Conservation (phyloP, 768 basidiomycete genomes). For the Suillus americanus region DNA sequence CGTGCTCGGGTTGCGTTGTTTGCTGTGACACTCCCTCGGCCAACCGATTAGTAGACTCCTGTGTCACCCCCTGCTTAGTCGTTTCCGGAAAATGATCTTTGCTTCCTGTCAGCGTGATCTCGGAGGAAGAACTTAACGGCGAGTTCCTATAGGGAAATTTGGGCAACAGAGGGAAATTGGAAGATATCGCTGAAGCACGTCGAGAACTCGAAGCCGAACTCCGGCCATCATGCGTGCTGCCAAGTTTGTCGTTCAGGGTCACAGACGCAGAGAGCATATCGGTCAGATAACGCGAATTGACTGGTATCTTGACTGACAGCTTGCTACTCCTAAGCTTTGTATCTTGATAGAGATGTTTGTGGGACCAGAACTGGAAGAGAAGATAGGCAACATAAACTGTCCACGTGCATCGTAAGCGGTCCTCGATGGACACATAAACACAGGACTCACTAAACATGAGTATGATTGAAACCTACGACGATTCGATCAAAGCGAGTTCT, state of each 20-base stretch:
- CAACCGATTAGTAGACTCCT: constrained; percentile 24
- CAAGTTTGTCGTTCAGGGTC: constrained; percentile 21
- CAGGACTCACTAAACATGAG: constrained; percentile 47
- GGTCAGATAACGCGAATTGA: constrained; percentile 27
- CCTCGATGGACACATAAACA: neutral
- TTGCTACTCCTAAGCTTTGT: constrained; percentile 44
- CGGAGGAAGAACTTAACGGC: constrained; percentile 25
- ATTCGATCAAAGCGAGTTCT: constrained; percentile 3
- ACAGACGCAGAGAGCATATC: constrained; percentile 16
- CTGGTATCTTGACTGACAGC: constrained; percentile 33
- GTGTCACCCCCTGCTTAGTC: constrained; percentile 11
- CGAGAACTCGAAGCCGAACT: constrained; percentile 19
- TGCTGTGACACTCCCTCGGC: constrained; percentile 14
- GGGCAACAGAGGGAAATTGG: constrained; percentile 13
- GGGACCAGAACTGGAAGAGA: constrained; percentile 58
- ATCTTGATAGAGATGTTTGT: constrained; percentile 51
- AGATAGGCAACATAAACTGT: constrained; percentile 52
- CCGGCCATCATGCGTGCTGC: constrained; percentile 18
- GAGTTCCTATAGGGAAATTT: constrained; percentile 11
- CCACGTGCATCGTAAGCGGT: constrained; percentile 1
- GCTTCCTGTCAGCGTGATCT: constrained; percentile 22
- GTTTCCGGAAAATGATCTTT: neutral
- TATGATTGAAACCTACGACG: constrained; percentile 46
- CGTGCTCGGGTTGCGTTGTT: neutral
- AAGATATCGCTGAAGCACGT: constrained; percentile 10